These are phyloP conservation scores for Lactifluus volemus DNA, from an alignment of 768 basidiomycete genomes.

Conservation along the genomic window DNA sequence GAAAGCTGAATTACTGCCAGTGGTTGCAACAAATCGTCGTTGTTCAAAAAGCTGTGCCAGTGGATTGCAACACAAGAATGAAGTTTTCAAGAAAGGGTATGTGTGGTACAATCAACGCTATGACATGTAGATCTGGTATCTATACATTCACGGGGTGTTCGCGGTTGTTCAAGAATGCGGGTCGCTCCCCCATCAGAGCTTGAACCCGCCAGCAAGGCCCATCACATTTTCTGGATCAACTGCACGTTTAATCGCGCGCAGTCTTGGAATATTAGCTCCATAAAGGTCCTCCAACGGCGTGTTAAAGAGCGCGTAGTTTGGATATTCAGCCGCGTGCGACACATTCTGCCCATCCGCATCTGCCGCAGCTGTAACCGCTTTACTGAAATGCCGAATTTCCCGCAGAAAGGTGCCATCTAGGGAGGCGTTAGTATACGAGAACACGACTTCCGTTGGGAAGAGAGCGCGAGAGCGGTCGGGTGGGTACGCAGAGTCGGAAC, in stretches of 20 bases:
- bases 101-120: too few relatives aligned
- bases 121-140: too few relatives aligned
- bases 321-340: slow-evolving; percentile 8
- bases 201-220: slow-evolving; percentile 21
- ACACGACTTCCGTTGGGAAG: background rate
- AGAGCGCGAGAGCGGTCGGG: slow-evolving; percentile 6
- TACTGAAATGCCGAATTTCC: slow-evolving; percentile 24
- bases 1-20: too few relatives aligned
- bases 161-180: too few relatives aligned
- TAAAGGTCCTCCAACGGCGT: slow-evolving; percentile 16
- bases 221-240: slow-evolving; percentile 22
- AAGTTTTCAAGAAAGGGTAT: too few relatives aligned
- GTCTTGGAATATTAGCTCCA: slow-evolving; percentile 14
- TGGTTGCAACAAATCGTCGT: too few relatives aligned
- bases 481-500: slow-evolving; percentile 11
- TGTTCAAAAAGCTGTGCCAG: too few relatives aligned
- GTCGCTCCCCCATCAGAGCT: background rate
- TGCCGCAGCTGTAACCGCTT: background rate
- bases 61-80: too few relatives aligned
- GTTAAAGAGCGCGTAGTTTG: slow-evolving; percentile 17
- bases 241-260: background rate
- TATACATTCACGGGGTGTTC: too few relatives aligned
- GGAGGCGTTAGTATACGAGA: slow-evolving; percentile 12
- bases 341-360: slow-evolving; percentile 19
- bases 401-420: slow-evolving; percentile 34